A percentile compares a stretch with the other conserved stretches of the same genome.
phyloP scores from a whole-genome alignment of 768 basidiomycete genomes.

The Pholiota molesta region DNA sequence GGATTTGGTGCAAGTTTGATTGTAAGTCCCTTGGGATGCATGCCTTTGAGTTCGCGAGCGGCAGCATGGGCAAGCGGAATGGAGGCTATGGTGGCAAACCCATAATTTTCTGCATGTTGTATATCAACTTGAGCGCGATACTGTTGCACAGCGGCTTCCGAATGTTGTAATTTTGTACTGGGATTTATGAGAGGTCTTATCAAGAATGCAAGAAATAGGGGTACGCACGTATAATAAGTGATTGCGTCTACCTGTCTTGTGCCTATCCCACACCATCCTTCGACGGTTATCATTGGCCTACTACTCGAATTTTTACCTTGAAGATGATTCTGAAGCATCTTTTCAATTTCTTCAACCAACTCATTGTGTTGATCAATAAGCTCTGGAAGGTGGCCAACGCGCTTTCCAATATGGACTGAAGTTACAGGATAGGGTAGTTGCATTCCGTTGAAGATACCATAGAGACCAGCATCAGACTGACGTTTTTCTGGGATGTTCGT shows the following conservation, averaged over 20 bases:
- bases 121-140: conserved; percentile 60
- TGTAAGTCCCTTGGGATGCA: conserved; percentile 64
- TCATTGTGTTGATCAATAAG: conserved; percentile 79
- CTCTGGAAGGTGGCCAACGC: conserved; percentile 74
- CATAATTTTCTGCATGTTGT: conserved; percentile 70
- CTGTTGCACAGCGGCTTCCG: conserved; percentile 59
- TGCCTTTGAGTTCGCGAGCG: conserved; percentile 57
- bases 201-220: not conserved
- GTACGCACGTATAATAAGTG: conserved; percentile 24
- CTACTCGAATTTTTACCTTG: conserved; percentile 53
- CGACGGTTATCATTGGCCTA: conserved; percentile 67
- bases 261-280: conserved; percentile 72
- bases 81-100: conserved; percentile 75
- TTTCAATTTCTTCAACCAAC: conserved; percentile 76
- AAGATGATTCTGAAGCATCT: conserved; percentile 72
- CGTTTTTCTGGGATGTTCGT: conserved; percentile 66
- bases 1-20: conserved; percentile 72
- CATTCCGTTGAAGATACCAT: conserved; percentile 56
- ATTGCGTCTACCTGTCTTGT: conserved; percentile 77
- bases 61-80: conserved; percentile 75
- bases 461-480: conserved; percentile 74
- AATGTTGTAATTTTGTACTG: conserved; percentile 38
- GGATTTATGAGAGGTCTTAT: not conserved
- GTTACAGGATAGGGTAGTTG: conserved; percentile 73
- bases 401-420: conserved; percentile 70